Percentiles rank a stretch among this genome's conserved stretches.
phyloP scores from a whole-genome alignment of 371 early-diverging fungal genomes.

The Mortierella polycephala region DNA sequence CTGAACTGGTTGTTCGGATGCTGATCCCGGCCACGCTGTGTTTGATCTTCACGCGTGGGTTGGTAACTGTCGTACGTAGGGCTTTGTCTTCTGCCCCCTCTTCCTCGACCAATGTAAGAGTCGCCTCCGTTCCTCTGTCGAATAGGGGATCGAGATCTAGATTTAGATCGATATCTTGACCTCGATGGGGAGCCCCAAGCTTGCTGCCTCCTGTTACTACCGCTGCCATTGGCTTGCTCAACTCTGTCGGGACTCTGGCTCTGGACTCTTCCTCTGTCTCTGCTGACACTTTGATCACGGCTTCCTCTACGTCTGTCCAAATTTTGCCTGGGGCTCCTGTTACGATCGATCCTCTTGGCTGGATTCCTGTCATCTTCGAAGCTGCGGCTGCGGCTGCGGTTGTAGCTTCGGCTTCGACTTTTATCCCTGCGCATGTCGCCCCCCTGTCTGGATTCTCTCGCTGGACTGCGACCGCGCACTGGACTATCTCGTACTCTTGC shows the following conservation, averaged over 20 bases:
- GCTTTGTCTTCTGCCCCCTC: conserved; percentile 20
- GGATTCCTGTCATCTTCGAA: too few species aligned
- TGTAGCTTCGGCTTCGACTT: not conserved
- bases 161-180: not conserved
- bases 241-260: not conserved
- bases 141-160: conserved; percentile 17
- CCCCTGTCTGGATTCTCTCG: not conserved
- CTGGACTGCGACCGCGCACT: not conserved
- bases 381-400: conserved; percentile 5
- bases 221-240: not conserved
- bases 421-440: too few species aligned
- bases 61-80: conserved; percentile 36
- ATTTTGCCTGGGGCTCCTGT: conserved; percentile 1
- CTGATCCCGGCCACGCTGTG: not conserved
- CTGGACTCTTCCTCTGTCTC: too few species aligned
- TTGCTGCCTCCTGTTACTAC: not conserved
- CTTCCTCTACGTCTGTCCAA: not conserved
- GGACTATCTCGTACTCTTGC: conserved; percentile 1
- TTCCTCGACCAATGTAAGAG: conserved; percentile 3
- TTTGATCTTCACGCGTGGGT: conserved; percentile 4
- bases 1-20: not conserved
- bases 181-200: not conserved
- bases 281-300: too few species aligned
- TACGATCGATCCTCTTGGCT: not conserved
- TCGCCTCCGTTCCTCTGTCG: not conserved